Evolutionary conservation across 345 rosid genomes (phyloP).

Genomic region (Aquilaria yunnanensis): DNA sequence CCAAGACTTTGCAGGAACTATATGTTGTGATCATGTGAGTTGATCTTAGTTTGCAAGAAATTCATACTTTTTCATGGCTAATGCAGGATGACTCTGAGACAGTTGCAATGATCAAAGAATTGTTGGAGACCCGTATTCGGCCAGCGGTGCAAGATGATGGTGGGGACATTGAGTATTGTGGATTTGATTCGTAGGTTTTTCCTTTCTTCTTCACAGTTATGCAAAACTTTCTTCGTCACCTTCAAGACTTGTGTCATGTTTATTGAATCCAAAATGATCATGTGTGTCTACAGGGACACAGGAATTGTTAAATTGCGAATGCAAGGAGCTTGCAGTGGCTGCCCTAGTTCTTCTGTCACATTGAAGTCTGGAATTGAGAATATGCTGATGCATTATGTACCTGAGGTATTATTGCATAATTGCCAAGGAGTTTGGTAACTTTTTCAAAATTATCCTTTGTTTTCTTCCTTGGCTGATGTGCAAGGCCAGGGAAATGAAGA

Average conservation of each 20-base stretch:
- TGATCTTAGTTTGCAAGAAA: too few relatives aligned
- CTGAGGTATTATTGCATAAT: slow-evolving; percentile 56
- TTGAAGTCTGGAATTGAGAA: slow-evolving; percentile 96
- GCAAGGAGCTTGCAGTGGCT: slow-evolving; percentile 99
- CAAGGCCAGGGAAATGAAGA: too few relatives aligned
- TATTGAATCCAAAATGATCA: slow-evolving; percentile 4
- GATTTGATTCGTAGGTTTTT: slow-evolving; percentile 66
- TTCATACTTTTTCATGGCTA: too few relatives aligned
- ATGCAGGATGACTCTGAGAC: slow-evolving; percentile 94
- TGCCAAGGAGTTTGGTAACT: neutral
- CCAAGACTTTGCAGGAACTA: neutral
- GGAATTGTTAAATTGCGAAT: slow-evolving; percentile 84
- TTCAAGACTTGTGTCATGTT: too few relatives aligned
- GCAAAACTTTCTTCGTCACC: too few relatives aligned
- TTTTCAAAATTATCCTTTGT: neutral
- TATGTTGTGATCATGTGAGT: neutral
- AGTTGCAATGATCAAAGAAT: slow-evolving; percentile 97
- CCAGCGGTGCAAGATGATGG: slow-evolving; percentile 99
- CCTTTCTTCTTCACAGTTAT: slow-evolving; percentile 1
- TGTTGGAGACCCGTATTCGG: slow-evolving; percentile 91
- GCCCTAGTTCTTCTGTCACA: slow-evolving; percentile 97
- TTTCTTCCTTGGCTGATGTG: too few relatives aligned
- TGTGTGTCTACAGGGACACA: slow-evolving; percentile 55
- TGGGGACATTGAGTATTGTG: slow-evolving; percentile 88
- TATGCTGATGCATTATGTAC: slow-evolving; percentile 97